These are phyloP conservation scores for Cryphonectria radicalis DNA, from an alignment of 2,329 filamentous ascomycete genomes.

Conservation along the genomic window DNA sequence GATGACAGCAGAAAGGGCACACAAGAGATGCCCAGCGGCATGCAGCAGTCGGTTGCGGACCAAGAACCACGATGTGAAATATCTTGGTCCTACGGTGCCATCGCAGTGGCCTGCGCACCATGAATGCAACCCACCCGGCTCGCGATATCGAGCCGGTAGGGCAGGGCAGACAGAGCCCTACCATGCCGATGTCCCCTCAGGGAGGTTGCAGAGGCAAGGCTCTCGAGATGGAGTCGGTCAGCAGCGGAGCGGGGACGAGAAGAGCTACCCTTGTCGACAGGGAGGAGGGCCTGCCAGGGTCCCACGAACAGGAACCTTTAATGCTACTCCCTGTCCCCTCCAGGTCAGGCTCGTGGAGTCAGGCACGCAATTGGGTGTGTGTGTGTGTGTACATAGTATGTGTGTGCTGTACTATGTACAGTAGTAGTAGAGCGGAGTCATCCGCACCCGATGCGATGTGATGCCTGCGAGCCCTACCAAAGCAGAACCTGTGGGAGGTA, in stretches of 20 bases:
- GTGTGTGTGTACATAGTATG: neutral
- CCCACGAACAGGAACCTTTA: neutral
- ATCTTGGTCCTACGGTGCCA: neutral
- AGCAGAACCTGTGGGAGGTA: neutral
- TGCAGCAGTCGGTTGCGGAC: neutral
- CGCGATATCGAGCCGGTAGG: constrained; percentile 10
- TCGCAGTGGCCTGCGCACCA: neutral
- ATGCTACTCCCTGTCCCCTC: neutral
- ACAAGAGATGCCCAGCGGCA: neutral
- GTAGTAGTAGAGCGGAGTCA: neutral
- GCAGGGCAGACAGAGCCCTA: constrained; percentile 12
- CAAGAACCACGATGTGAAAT: neutral
- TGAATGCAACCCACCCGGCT: neutral
- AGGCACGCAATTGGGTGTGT: neutral
- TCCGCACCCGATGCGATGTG: neutral
- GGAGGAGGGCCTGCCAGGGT: constrained; percentile 14
- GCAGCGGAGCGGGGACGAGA: neutral
- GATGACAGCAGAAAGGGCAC: neutral
- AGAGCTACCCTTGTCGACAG: constrained; percentile 27
- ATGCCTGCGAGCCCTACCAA: neutral
- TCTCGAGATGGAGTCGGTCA: constrained; percentile 11
- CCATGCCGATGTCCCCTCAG: constrained; percentile 2
- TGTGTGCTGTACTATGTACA: neutral
- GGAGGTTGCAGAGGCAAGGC: constrained; percentile 18
- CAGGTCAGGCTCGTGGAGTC: neutral